Percentiles rank a stretch among this genome's conserved stretches.
phyloP scores from a whole-genome alignment of 768 basidiomycete genomes.

The Butyriboletus loyo region DNA sequence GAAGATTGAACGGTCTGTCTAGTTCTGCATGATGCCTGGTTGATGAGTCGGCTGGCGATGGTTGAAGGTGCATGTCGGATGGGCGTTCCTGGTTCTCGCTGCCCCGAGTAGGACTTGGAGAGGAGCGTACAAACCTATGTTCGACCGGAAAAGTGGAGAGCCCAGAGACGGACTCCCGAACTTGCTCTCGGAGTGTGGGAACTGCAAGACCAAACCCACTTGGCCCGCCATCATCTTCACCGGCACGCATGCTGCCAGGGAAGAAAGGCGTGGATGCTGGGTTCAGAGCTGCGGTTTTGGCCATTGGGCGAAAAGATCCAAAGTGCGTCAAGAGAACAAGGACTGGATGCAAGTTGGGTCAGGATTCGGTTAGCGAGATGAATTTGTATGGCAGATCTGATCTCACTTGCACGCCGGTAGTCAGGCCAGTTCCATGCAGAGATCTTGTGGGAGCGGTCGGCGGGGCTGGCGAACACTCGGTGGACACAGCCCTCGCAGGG shows the following conservation, averaged over 20 bases:
- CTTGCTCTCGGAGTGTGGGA: constrained; percentile 43
- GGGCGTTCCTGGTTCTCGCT: constrained; percentile 24
- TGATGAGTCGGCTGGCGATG: constrained; percentile 44
- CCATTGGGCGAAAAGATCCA: constrained; percentile 45
- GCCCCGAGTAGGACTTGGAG: constrained; percentile 59
- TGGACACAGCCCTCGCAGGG: constrained; percentile 10
- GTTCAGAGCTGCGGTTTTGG: constrained; percentile 74
- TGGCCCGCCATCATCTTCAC: constrained; percentile 49
- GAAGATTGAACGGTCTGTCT: constrained; percentile 42
- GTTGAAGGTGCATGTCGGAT: constrained; percentile 31
- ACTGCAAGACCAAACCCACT: constrained; percentile 44
- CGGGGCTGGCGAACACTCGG: not conserved
- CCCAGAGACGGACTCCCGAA: constrained; percentile 50
- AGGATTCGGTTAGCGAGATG: constrained; percentile 4
- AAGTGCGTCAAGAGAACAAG: constrained; percentile 20
- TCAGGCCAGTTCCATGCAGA: constrained; percentile 32
- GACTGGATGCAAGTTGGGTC: constrained; percentile 11
- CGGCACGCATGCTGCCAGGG: constrained; percentile 56
- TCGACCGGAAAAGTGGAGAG: constrained; percentile 62
- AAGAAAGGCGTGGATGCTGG: constrained; percentile 85
- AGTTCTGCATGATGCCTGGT: constrained; percentile 44
- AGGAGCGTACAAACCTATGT: constrained; percentile 64
- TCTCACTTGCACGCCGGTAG: constrained; percentile 22
- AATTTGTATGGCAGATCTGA: not conserved
- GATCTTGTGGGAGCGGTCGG: not conserved